These are phyloP conservation scores for Lentinula novae-zelandiae DNA, from an alignment of 1,284 basidiomycete genomes.

Conservation along the genomic window DNA sequence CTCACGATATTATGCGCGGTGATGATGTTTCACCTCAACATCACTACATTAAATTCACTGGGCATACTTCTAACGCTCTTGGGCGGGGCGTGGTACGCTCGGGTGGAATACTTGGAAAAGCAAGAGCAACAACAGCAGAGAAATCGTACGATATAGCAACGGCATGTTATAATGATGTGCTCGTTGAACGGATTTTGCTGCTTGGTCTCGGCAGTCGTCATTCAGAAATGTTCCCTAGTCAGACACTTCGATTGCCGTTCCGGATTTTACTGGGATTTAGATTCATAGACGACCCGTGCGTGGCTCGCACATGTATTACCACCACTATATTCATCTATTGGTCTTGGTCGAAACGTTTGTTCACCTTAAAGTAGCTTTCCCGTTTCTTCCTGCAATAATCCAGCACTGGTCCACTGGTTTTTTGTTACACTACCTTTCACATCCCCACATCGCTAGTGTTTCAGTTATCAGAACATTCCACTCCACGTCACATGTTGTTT, in stretches of 20 bases:
- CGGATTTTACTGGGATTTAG: neutral
- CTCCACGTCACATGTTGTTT: neutral
- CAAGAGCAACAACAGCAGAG: neutral
- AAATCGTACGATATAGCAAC: neutral
- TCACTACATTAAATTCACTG: conserved; percentile 72
- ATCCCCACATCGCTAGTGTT: neutral
- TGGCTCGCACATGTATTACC: neutral
- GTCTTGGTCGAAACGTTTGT: neutral
- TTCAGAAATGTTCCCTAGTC: neutral
- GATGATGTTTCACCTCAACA: conserved; percentile 75
- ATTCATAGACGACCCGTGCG: neutral
- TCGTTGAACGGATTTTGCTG: neutral
- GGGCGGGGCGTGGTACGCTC: conserved; percentile 84
- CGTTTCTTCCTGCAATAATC: neutral
- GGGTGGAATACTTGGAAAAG: conserved; percentile 62
- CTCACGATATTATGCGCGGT: conserved; percentile 86
- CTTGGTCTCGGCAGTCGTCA: neutral
- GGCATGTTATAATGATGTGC: neutral
- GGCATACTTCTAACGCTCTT: conserved; percentile 80
- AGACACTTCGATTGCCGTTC: neutral
- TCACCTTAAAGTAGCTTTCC: neutral
- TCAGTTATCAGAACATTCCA: neutral
- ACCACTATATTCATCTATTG: neutral
- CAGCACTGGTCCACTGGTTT: neutral
- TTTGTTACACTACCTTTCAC: neutral